phyloP scores from a whole-genome alignment of 108 stramenopile genomes.

The Pinguiococcus pyrenoidosus region DNA sequence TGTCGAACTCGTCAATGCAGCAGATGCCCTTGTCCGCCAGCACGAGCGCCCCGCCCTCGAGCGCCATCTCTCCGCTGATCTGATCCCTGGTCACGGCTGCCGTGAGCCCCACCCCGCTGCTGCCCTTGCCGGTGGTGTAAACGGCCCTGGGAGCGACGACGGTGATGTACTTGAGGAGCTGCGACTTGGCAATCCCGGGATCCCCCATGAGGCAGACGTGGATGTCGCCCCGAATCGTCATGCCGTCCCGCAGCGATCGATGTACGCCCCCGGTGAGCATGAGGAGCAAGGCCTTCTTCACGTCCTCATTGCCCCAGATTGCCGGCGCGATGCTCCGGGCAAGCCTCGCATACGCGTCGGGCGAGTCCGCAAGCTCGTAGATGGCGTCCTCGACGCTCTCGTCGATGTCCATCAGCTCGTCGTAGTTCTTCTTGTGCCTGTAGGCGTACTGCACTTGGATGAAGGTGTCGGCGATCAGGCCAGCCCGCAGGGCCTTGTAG shows the following conservation, averaged over 20 bases:
- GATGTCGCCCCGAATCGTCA: conserved; percentile 90
- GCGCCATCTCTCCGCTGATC: conserved; percentile 83
- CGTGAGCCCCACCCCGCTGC: conserved; percentile 91
- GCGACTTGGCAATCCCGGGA: conserved; percentile 97
- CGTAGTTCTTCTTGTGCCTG: conserved; percentile 76
- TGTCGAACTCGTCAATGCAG: conserved; percentile 96
- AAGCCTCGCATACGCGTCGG: conserved; percentile 32
- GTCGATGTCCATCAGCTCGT: conserved; percentile 38
- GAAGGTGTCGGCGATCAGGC: conserved; percentile 76
- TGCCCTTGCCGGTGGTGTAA: conserved; percentile 93
- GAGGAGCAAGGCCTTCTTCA: conserved; percentile 82
- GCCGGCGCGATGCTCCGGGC: conserved; percentile 81
- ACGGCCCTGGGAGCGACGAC: conserved; percentile 86
- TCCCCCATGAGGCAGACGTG: conserved; percentile 98
- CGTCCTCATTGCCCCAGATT: conserved; percentile 96
- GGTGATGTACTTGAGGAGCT: conserved; percentile 90
- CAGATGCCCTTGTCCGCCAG: conserved; percentile 95
- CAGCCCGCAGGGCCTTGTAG: conserved; percentile 75
- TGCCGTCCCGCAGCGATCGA: conserved; percentile 72
- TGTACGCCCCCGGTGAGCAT: conserved; percentile 91
- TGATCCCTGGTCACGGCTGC: conserved; percentile 84
- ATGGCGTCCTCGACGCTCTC: conserved; percentile 19
- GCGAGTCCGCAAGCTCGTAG: conserved; percentile 21
- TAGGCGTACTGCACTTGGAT: conserved; percentile 57
- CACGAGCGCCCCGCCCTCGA: conserved; percentile 97